Base-by-base conservation (phyloP, 805 yeast species). In the Lipomyces oligophaga region DNA sequence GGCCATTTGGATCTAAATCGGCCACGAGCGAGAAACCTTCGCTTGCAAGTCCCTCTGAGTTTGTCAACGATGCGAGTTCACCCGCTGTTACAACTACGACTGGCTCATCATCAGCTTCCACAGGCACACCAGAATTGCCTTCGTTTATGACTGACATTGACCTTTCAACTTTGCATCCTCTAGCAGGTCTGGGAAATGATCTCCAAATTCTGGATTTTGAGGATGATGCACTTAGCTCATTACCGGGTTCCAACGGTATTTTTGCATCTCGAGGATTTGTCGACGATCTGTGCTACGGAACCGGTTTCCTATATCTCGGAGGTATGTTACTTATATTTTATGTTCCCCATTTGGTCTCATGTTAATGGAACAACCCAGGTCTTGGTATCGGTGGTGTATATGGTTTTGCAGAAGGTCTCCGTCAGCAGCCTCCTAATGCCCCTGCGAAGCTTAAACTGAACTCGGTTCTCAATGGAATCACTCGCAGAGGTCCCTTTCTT, bases 181-280 rank as follows among this genome's bases (percentile, higher is more conserved):
- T 58, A 15, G 60, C 60, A 8, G 58, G 59, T 6, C 40, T 58
- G 24, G 60, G 45, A n/a, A 34, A 45, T 32, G 54, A 49, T 5
- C 78, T 93, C 41, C 97, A 93, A 66, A 90, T 81, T 64, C 70
- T 93, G 58, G 96, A 90, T 59, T 73, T 93, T 53, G 97, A 90
- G 60, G 89, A 82, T 52, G 96, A 88, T 57, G 74, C 79, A 54
- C 70, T 88, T 52, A 77, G 80, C 38, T 68, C 77, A n/a, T 67
- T 85, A 60, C 94, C 87, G 61, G 96, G 96, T 32, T 79, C 95
- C 1, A 87, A 85, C 63, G 95, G 96, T 48, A 65, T 90, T 49
- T 77, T 93, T 54, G 96, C 98, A 22, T 84, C 95, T n/a, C 81
- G 97, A 71, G 95, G 95, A 59, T 93, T 96, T 95, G 78, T 88